Percentiles rank a stretch among this genome's conserved stretches.
These are phyloP conservation scores for Hypoxylon lienhwacheense DNA, from an alignment of 495 filamentous ascomycete species.

Conservation along the genomic window DNA sequence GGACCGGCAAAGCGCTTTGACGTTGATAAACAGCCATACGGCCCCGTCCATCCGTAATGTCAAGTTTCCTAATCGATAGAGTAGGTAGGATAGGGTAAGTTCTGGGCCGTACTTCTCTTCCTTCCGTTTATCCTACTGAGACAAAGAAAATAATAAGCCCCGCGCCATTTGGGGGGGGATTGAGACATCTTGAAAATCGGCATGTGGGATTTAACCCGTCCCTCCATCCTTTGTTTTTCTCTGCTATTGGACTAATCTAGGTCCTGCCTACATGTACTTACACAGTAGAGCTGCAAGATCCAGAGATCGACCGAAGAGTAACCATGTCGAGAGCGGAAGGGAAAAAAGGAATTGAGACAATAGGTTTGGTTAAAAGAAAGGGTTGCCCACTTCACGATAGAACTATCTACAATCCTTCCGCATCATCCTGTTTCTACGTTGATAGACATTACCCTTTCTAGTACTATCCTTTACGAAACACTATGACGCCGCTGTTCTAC, in stretches of 20 bases:
- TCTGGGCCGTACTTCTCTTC: too few species aligned
- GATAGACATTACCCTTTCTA: conserved; percentile 4
- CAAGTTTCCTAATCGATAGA: conserved; percentile 16
- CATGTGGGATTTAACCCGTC: conserved; percentile 5
- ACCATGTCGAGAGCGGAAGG: conserved; percentile 31
- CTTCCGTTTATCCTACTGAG: conserved; percentile 25
- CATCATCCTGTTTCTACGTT: conserved; percentile 3
- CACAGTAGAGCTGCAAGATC: conserved; percentile 23
- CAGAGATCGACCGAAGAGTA: conserved; percentile 28
- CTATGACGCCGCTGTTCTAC: neutral
- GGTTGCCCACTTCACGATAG: conserved; percentile 23
- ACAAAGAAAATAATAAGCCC: too few species aligned
- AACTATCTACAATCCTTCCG: neutral
- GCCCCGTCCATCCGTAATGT: conserved; percentile 25
- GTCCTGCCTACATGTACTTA: too few species aligned
- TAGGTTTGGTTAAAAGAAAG: conserved; percentile 3
- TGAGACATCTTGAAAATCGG: conserved; percentile 17
- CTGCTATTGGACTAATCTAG: conserved; percentile 14
- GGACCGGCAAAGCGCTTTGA: conserved; percentile 11
- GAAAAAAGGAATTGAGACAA: conserved; percentile 13
- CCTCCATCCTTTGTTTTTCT: neutral
- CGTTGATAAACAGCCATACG: conserved; percentile 18
- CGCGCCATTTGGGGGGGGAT: conserved; percentile 18
- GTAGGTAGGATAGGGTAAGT: conserved; percentile 11
- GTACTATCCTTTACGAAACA: conserved; percentile 3